Conservation (phyloP, 768 basidiomycete genomes). For the Macrolepiota dolichaula region DNA sequence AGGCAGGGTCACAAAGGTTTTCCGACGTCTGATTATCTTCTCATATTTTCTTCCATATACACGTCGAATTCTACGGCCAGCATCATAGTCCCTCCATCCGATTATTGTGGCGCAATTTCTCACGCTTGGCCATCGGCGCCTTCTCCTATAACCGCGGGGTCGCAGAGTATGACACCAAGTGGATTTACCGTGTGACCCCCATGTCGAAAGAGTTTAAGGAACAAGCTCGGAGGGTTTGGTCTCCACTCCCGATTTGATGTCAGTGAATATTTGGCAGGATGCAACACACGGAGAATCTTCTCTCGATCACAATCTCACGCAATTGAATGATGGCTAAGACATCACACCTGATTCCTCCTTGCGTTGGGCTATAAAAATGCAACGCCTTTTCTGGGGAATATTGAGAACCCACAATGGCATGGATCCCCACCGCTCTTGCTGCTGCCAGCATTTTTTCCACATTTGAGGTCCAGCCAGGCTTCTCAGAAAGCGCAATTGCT, state of each 20-base stretch:
- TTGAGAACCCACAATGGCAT: background rate
- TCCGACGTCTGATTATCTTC: too few relatives aligned
- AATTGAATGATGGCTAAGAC: background rate
- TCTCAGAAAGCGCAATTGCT: slow-evolving; percentile 21
- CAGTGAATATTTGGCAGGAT: background rate
- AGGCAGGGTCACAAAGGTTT: too few relatives aligned
- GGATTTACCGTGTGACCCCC: background rate
- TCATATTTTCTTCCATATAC: too few relatives aligned
- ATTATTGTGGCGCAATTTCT: too few relatives aligned
- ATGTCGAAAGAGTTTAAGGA: background rate
- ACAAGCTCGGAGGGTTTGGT: background rate
- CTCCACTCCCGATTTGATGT: background rate
- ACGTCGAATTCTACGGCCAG: too few relatives aligned
- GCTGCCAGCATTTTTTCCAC: slow-evolving; percentile 1
- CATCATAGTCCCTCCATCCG: too few relatives aligned
- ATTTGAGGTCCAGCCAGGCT: slow-evolving; percentile 18
- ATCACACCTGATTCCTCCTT: background rate
- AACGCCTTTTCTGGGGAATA: background rate
- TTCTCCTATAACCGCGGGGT: too few relatives aligned
- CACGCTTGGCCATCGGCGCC: too few relatives aligned
- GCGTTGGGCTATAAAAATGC: background rate
- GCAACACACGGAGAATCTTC: background rate
- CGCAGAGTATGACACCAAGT: background rate
- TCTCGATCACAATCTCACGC: background rate
- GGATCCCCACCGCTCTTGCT: background rate